A percentile compares a stretch with the other conserved stretches of the same genome.
Evolutionary conservation across 116 monocot species (phyloP).

Genomic region (Zostera marina): DNA sequence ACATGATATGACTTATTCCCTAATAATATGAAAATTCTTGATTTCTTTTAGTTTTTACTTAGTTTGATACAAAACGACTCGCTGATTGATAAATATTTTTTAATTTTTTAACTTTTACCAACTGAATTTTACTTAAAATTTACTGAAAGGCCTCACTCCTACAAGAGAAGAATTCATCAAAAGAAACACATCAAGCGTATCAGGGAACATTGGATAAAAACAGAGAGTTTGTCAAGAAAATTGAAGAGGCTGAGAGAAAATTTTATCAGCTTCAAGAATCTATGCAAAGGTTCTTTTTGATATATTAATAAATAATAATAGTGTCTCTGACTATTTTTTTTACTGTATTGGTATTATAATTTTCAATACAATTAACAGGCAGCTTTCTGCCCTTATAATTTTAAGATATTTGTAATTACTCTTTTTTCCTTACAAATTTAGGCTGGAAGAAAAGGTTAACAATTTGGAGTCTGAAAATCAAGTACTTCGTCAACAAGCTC

Average conservation of each 20-base stretch:
- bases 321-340: not conserved
- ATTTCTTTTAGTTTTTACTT: not conserved
- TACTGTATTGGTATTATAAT: not conserved
- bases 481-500: slow-evolving; percentile 59
- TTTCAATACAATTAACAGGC: not conserved
- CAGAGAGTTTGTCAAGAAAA: slow-evolving; percentile 51
- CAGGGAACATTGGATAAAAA: slow-evolving; percentile 38
- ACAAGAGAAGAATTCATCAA: slow-evolving; percentile 39
- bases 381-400: not conserved
- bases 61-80: not conserved
- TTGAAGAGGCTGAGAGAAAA: slow-evolving; percentile 64
- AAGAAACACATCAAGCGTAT: slow-evolving; percentile 33
- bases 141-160: slow-evolving; percentile 41
- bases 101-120: not conserved
- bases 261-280: slow-evolving; percentile 72
- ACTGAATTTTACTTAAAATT: not conserved
- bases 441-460: slow-evolving; percentile 59
- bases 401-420: not conserved
- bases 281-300: slow-evolving; percentile 44
- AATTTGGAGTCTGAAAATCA: slow-evolving; percentile 50
- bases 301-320: not conserved
- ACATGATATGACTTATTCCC: not conserved
- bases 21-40: not conserved
- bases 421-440: slow-evolving; percentile 2
- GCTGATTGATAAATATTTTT: not conserved